Base-by-base conservation (phyloP, 495 filamentous ascomycete genomes). In the Penicillium cosmopolitanum region DNA sequence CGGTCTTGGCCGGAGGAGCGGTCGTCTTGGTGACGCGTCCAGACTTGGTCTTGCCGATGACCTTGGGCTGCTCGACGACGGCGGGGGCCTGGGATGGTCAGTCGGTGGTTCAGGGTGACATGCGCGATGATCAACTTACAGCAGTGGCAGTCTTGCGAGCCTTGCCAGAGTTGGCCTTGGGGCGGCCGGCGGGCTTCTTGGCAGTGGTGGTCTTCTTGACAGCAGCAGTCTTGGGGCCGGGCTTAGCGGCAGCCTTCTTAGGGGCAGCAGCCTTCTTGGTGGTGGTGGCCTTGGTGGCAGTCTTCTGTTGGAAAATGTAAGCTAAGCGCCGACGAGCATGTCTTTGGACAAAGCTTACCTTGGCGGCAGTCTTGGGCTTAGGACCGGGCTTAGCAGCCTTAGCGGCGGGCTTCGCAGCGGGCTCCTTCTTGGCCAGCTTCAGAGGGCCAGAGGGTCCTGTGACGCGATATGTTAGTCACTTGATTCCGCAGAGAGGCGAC, bases 371-470 rank as follows among this genome's bases (percentile, higher is more conserved):
- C 28, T 31, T 62, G n/a, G 77, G 53, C 67, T 76, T 73, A 60
- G 54, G 11, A 21, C 50, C 42, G 31, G 60, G 71, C 51, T 84
- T 76, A 75, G 77, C 78, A 80, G 85, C 36, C 57, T 78, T 61
- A 48, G 82, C 72, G 28, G 78, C 81, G 42, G 84, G 73, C 74
- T 87, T 84, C 57, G 74, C 62, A 53, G 79, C 70, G 53, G 79
- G 67, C 31, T 68, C 83, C 82, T 96, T 96, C 87, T 96, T 96
- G 31, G 89, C 90, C 46, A 99, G 89, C 87, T 99, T 99, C 78
- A 96, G 91, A 62, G 92, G 90, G 43, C 95, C 95, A 48, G 95
- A 98, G 54, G 91, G 82, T 64, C 93, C 93, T 96, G 55, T 56
- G 52, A 46, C 31, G 33, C 21, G 60, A 70, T 64, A 71, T 50